Percentiles rank a stretch among this genome's conserved stretches.
phyloP scores from a whole-genome alignment of 176 grass and related monocot genomes.

The Dactylis glomerata region DNA sequence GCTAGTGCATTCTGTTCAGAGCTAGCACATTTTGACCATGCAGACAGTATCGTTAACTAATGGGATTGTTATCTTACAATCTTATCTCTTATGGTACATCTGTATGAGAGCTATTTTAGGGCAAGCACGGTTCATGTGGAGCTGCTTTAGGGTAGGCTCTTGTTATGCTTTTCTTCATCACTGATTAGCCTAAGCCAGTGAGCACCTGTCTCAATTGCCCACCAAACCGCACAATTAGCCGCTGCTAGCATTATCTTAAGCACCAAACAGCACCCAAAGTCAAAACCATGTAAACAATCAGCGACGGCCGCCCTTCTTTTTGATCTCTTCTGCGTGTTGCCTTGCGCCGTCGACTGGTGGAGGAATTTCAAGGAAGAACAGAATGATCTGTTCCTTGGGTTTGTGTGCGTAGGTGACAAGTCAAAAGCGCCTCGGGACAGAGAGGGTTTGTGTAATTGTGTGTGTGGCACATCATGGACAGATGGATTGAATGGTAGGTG shows the following conservation, averaged over 20 bases:
- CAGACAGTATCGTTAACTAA: not conserved
- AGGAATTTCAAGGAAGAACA: not conserved
- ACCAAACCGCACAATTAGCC: slow-evolving; percentile 59
- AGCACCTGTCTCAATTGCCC: slow-evolving; percentile 27
- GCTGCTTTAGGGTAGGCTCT: slow-evolving; percentile 46
- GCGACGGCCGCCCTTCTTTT: slow-evolving; percentile 27
- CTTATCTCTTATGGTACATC: not conserved
- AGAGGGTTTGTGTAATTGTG: slow-evolving; percentile 14
- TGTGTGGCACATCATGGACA: slow-evolving; percentile 15
- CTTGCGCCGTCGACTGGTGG: slow-evolving; percentile 15
- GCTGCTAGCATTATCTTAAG: slow-evolving; percentile 26
- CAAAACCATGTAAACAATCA: slow-evolving; percentile 56
- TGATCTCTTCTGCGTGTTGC: slow-evolving; percentile 33
- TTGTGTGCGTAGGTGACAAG: slow-evolving; percentile 52
- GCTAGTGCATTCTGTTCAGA: not conserved
- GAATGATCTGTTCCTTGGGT: slow-evolving; percentile 25
- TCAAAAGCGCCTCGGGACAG: slow-evolving; percentile 40
- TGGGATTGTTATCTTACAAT: not conserved
- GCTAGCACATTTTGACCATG: not conserved
- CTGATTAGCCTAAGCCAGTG: slow-evolving; percentile 45
- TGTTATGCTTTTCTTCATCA: slow-evolving; percentile 33
- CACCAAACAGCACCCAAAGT: slow-evolving; percentile 42
- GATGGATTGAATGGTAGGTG: slow-evolving; percentile 21
- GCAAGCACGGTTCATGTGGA: slow-evolving; percentile 36
- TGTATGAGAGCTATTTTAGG: slow-evolving; percentile 31